These are phyloP conservation scores for Ceratocystis ficicola DNA, from an alignment of 2,329 filamentous ascomycete species.

Conservation along the genomic window DNA sequence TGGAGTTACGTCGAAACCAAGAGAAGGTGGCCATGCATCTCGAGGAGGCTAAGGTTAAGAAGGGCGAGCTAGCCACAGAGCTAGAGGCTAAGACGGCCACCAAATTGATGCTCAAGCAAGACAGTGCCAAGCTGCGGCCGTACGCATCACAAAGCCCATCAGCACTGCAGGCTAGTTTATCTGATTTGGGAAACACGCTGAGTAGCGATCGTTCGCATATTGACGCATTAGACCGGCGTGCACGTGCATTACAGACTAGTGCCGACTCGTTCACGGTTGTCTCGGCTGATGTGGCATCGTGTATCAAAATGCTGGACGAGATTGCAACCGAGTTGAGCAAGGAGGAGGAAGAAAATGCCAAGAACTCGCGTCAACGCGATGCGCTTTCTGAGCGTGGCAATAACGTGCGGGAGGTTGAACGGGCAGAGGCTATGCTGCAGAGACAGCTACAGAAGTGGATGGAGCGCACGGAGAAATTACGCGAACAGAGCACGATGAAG, in stretches of 20 bases:
- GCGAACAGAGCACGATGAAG: constrained; percentile 69
- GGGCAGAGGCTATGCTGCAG: constrained; percentile 70
- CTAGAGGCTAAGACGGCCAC: constrained; percentile 61
- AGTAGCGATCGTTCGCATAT: constrained; percentile 71
- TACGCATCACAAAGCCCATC: constrained; percentile 85
- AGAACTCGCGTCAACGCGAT: constrained; percentile 71
- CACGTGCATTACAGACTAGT: constrained; percentile 83
- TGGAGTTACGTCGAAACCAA: constrained; percentile 71
- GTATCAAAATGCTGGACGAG: constrained; percentile 81
- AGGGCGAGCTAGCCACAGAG: constrained; percentile 57
- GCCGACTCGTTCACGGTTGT: constrained; percentile 81
- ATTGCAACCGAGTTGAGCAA: constrained; percentile 72
- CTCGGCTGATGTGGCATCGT: constrained; percentile 70
- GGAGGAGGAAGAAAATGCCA: constrained; percentile 78
- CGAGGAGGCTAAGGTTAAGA: constrained; percentile 71
- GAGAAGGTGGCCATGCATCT: constrained; percentile 71
- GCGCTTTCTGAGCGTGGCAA: constrained; percentile 78
- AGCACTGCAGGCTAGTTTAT: constrained; percentile 66
- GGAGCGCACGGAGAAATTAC: constrained; percentile 72
- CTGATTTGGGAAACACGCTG: constrained; percentile 69
- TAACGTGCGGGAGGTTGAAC: constrained; percentile 81
- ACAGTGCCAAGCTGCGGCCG: constrained; percentile 77
- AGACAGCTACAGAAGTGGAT: constrained; percentile 77
- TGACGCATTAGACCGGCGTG: constrained; percentile 72
- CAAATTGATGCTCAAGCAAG: constrained; percentile 61